Evolutionary conservation across 371 early-diverging fungal genomes (phyloP).

Genomic region (Lichtheimia corymbifera): DNA sequence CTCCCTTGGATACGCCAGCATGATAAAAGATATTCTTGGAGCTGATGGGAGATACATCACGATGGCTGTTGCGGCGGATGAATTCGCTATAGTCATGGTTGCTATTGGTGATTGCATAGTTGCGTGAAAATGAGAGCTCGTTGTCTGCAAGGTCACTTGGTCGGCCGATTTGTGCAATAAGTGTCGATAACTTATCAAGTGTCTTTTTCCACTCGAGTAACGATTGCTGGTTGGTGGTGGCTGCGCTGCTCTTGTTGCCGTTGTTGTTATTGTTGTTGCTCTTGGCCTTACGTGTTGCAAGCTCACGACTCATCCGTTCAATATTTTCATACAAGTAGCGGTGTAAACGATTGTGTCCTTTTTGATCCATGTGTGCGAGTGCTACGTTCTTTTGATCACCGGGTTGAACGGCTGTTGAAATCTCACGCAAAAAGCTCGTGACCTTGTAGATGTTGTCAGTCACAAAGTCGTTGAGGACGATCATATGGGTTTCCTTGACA

Average conservation of each 20-base stretch:
- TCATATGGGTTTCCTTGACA: constrained; percentile 88
- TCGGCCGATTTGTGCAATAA: constrained; percentile 84
- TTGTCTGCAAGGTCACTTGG: constrained; percentile 46
- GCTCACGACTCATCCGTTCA: constrained; percentile 67
- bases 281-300: constrained; percentile 40
- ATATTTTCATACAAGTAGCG: constrained; percentile 67
- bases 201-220: constrained; percentile 48
- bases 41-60: constrained; percentile 61
- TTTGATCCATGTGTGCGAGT: constrained; percentile 44
- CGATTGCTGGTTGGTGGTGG: constrained; percentile 26
- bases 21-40: constrained; percentile 73
- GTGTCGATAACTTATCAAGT: constrained; percentile 72
- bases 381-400: not conserved
- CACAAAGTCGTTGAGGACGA: constrained; percentile 81
- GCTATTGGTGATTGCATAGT: constrained; percentile 37
- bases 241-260: not conserved
- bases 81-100: constrained; percentile 73
- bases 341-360: constrained; percentile 56
- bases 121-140: constrained; percentile 41
- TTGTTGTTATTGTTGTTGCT: constrained; percentile 20
- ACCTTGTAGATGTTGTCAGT: constrained; percentile 67
- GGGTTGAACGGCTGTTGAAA: constrained; percentile 24
- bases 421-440: constrained; percentile 55
- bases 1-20: constrained; percentile 74
- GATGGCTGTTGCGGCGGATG: constrained; percentile 69